A percentile compares a stretch with the other conserved stretches of the same genome.
phyloP scores from a whole-genome alignment of 202 grass and related monocot genomes.

The Setaria viridis region DNA sequence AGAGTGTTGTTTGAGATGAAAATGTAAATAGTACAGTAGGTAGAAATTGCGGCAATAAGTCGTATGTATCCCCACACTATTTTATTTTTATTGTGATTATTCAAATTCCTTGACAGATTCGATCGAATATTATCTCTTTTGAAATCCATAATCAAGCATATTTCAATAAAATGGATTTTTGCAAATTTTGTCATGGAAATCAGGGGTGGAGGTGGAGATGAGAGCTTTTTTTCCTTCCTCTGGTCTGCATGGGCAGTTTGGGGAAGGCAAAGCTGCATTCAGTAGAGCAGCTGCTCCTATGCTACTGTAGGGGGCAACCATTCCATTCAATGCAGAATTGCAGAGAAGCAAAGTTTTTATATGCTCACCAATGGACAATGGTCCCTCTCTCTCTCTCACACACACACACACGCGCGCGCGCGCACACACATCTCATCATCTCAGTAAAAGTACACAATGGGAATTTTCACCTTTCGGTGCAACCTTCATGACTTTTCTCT shows the following conservation, averaged over 20 bases:
- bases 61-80: no score
- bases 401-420: neutral
- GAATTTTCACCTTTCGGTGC: neutral
- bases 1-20: no score
- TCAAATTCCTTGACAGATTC: no score
- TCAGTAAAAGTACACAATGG: neutral
- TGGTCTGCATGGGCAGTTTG: conserved; percentile 15
- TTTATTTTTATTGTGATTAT: no score
- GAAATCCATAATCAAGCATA: no score
- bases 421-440: neutral
- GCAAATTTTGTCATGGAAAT: neutral
- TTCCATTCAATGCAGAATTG: conserved; percentile 30
- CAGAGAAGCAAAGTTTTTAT: conserved; percentile 19
- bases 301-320: conserved; percentile 29
- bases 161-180: no score
- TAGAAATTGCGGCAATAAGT: no score
- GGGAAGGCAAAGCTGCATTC: conserved; percentile 30
- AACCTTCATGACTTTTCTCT: neutral
- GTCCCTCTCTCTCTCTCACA: neutral
- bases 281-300: conserved; percentile 22
- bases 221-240: neutral
- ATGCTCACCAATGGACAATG: conserved; percentile 11
- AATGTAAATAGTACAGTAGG: no score
- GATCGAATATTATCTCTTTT: no score
- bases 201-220: neutral